Conservation (phyloP, 495 filamentous ascomycete genomes). For the Tetracladium setigerum region DNA sequence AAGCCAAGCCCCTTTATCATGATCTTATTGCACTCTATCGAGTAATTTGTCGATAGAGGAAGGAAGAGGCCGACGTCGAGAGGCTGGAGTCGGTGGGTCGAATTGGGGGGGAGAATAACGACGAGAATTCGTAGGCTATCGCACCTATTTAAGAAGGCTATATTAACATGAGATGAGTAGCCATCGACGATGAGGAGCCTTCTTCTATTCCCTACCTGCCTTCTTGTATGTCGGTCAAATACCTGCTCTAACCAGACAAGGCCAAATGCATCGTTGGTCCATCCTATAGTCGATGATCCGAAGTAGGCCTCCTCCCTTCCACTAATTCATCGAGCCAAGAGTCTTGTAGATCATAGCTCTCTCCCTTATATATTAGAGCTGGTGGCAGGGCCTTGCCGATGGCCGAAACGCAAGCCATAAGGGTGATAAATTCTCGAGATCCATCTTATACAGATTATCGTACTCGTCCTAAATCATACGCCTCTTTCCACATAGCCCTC, state of each 20-base stretch:
- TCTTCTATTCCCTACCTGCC: too few species aligned
- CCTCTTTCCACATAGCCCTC: constrained; percentile 18
- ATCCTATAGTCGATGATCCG: neutral
- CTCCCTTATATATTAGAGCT: constrained; percentile 1
- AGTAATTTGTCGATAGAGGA: constrained; percentile 4
- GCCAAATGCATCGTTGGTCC: neutral
- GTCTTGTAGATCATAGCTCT: neutral
- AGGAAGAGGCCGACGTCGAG: constrained; percentile 12
- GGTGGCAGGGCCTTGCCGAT: neutral
- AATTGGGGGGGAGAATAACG: constrained; percentile 9
- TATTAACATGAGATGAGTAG: constrained; percentile 11
- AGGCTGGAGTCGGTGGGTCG: constrained; percentile 7
- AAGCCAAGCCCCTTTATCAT: neutral
- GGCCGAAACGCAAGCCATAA: constrained; percentile 4
- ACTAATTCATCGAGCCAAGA: constrained; percentile 1
- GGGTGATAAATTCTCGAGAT: constrained; percentile 3
- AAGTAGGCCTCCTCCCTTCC: neutral
- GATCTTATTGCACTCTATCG: neutral
- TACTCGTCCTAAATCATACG: neutral
- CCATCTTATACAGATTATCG: neutral
- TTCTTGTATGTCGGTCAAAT: neutral
- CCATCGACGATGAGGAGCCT: constrained; percentile 10
- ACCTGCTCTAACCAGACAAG: constrained; percentile 2
- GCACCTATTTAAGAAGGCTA: too few species aligned
- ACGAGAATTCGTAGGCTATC: constrained; percentile 13